Base-by-base conservation (phyloP, 306 rosid species). In the Lathyrus aphaca region DNA sequence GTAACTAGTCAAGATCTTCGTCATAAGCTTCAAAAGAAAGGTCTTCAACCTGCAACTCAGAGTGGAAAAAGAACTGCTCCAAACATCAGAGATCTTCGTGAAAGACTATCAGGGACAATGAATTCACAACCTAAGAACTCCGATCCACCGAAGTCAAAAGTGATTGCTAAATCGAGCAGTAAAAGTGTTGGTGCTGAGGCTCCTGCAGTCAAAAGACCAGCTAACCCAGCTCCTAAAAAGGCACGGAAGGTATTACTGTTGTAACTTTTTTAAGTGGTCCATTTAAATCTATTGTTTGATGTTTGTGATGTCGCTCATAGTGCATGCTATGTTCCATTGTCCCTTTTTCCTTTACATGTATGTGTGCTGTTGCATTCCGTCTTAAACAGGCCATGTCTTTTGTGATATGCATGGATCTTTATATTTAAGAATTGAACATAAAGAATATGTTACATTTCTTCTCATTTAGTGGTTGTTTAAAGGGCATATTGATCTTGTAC, bases 1-100 rank as follows among this genome's bases (percentile, higher is more conserved):
- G 84, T 82, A 58, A 84, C 81, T 76, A 74, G 85, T 55, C 96
- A 87, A 46, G 99, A 95, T 88, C 99, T 95, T 75, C 99, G 97
- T 67, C 73, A 79, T 78, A 95, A 95, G 96, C 97, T 95, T 44
- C 99, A 83, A 77, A 89, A 58, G 91, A 95, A 84, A 82, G 87
- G 82, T 76, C 86, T 84, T 68, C 87, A 82, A 72, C 86, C 89
- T 29, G 82, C 85, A 53, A 56, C 73, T 72, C 90, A 79, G 72
- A 72, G 87, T 81, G 97, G 96, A 80, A 87, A 79, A 61, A 79
- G 79, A 63, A 77, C 91, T 65, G 54, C 58, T 72, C 74, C 97
- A 59, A 90, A 86, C 57, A 79, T 70, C 56, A 81, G 84, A 73
- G 99, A 95, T 74, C 89, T 95, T 51, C 99, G 97, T 6, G 97